These are phyloP conservation scores for Mucor ambiguus DNA, from an alignment of 371 early-diverging fungal genomes.

Conservation along the genomic window DNA sequence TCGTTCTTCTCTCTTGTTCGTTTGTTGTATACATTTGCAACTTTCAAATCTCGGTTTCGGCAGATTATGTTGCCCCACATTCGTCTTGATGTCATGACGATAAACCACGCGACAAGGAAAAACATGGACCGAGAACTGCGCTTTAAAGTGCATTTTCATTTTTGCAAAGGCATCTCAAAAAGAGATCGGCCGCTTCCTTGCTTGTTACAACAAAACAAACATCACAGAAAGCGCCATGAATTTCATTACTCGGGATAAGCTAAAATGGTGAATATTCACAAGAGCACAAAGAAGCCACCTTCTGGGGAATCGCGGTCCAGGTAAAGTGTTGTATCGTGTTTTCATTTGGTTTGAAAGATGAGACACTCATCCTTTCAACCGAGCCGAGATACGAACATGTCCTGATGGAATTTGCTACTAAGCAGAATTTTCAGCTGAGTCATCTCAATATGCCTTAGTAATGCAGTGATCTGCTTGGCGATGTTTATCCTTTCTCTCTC, in stretches of 20 bases:
- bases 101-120: conserved; percentile 8
- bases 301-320: too few species aligned
- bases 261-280: neutral
- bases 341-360: neutral
- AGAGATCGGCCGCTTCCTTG: neutral
- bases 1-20: neutral
- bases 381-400: neutral
- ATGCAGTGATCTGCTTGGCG: neutral
- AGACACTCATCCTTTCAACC: neutral
- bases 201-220: conserved; percentile 1
- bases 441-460: neutral
- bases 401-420: neutral
- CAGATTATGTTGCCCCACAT: conserved; percentile 1
- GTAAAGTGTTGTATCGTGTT: neutral
- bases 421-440: conserved; percentile 1
- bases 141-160: neutral
- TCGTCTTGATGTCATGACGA: neutral
- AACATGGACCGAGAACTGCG: conserved; percentile 5
- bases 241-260: neutral
- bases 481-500: neutral
- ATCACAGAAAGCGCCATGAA: neutral
- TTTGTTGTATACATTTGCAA: neutral
- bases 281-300: neutral
- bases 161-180: neutral
- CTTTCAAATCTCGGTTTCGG: neutral